Evolutionary conservation across 495 filamentous ascomycete genomes (phyloP).

Genomic region (Aspergillus indologenus): DNA sequence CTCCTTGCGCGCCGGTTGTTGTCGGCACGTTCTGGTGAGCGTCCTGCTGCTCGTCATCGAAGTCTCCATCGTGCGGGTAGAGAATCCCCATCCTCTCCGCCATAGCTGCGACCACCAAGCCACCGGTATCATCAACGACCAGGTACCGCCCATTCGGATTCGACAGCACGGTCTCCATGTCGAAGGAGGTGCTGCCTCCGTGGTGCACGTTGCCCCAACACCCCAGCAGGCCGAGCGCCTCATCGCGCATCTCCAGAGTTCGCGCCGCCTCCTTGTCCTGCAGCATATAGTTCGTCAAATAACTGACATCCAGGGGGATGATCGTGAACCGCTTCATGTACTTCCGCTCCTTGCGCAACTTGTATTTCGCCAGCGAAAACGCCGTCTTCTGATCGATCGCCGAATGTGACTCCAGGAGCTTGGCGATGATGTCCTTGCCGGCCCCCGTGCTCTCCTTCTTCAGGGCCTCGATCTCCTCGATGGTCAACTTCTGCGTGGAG

Average conservation of each 20-base stretch:
- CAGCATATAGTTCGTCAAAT: constrained; percentile 68
- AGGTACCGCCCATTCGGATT: constrained; percentile 72
- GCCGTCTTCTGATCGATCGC: constrained; percentile 90
- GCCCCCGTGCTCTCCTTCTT: constrained; percentile 75
- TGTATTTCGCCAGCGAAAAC: constrained; percentile 93
- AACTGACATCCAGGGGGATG: constrained; percentile 73
- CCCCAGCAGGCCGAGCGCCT: constrained; percentile 71
- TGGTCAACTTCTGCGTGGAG: constrained; percentile 74
- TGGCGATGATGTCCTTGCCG: constrained; percentile 84
- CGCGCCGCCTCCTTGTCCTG: constrained; percentile 71
- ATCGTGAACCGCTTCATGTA: constrained; percentile 84
- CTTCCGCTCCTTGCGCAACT: constrained; percentile 87
- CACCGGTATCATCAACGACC: constrained; percentile 86
- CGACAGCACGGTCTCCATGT: constrained; percentile 18
- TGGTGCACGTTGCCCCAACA: constrained; percentile 65
- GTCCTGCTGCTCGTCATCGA: constrained; percentile 24
- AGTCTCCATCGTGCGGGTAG: constrained; percentile 45
- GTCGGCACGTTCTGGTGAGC: not conserved
- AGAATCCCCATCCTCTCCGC: constrained; percentile 91
- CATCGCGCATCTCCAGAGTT: constrained; percentile 86
- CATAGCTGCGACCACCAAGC: constrained; percentile 79
- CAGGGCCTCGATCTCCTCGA: constrained; percentile 85
- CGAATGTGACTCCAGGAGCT: constrained; percentile 78
- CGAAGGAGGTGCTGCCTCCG: constrained; percentile 32
- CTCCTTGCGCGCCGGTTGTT: constrained; percentile 1